Conservation (phyloP, 1,284 basidiomycete species). For the Ustilago tritici region DNA sequence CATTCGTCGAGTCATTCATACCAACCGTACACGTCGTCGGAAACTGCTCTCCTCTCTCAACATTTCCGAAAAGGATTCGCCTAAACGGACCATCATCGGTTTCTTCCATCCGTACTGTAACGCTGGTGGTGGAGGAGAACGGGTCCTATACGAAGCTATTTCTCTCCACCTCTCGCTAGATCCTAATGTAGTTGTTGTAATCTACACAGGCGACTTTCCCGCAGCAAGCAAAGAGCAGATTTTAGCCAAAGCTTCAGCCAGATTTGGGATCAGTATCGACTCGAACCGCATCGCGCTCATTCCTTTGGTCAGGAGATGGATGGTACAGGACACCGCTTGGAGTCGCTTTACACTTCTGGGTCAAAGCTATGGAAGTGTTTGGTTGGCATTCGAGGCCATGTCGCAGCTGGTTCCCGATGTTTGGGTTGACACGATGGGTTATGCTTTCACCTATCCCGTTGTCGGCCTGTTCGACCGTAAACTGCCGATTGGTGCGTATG, state of each 20-base stretch:
- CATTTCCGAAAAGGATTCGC: constrained; percentile 34
- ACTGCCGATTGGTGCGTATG: constrained; percentile 86
- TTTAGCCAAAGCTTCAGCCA: constrained; percentile 72
- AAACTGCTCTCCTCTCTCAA: constrained; percentile 28
- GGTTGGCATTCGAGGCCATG: constrained; percentile 84
- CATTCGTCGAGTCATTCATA: constrained; percentile 17
- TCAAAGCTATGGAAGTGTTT: constrained; percentile 88
- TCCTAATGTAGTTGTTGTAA: constrained; percentile 79
- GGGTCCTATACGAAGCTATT: constrained; percentile 94
- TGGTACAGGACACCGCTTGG: constrained; percentile 88
- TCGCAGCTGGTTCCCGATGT: constrained; percentile 81
- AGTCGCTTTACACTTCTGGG: constrained; percentile 88
- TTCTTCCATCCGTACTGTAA: constrained; percentile 98
- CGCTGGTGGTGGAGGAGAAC: constrained; percentile 95
- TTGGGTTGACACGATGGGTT: constrained; percentile 98
- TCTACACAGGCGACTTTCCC: constrained; percentile 81
- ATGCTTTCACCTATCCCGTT: constrained; percentile 89
- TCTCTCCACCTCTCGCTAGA: constrained; percentile 81
- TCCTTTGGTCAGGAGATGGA: constrained; percentile 77
- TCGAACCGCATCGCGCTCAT: constrained; percentile 80
- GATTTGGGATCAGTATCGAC: constrained; percentile 84
- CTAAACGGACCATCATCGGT: constrained; percentile 71
- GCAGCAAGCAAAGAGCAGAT: constrained; percentile 80
- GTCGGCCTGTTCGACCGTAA: constrained; percentile 75
- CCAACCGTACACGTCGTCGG: constrained; percentile 28